Evolutionary conservation across 164 flowering plant species (phyloP), one percentile per base, ranked within the genome.

Genomic region (Vitis rupestris): DNA sequence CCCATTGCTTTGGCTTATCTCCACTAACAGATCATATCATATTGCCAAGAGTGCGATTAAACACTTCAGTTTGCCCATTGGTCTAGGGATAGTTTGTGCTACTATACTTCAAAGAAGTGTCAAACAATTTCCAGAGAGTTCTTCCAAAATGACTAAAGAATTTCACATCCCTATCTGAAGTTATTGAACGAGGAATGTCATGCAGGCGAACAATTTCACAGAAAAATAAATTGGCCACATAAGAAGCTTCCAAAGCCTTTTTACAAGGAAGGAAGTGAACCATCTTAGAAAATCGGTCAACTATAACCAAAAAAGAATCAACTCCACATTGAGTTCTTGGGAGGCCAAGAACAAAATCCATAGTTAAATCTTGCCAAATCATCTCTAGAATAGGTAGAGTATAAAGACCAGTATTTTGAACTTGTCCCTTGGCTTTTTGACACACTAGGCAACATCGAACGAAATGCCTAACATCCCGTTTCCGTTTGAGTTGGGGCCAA

Each of bases 291-390:
- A 64, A 66, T 19, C 6, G 0, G 19, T 66, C 60, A n/a, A 66
- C 61, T 16, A 66, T 59, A 6, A 54, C 69, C 27, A 66, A 66
- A 5, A 66, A n/a, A 9, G 1, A 66, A 54, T 66, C 60, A 5
- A 13, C 59, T 19, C 60, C 50, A 23, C 6, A 8, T 29, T 66
- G 59, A 27, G 68, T 65, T 9, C 49, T 44, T 7, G 59, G 69
- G n/a, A 66, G 10, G 1, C 59, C 60, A 8, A 52, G 10, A 65
- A 65, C 27, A 23, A 23, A 23, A 14, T 65, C 68, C 59, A 65
- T 65, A 2, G 68, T 10, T 7, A 66, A 47, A 31, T 66, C 69
- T 47, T 66, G 49, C 48, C 60, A 54, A 23, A 23, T 8, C 2
- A 27, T 23, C 13, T 54, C 10, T 30, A 61, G 69, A 29, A 54